Evolutionary conservation across 1,284 basidiomycete species (phyloP).

Genomic region (Jaminaea rosea): DNA sequence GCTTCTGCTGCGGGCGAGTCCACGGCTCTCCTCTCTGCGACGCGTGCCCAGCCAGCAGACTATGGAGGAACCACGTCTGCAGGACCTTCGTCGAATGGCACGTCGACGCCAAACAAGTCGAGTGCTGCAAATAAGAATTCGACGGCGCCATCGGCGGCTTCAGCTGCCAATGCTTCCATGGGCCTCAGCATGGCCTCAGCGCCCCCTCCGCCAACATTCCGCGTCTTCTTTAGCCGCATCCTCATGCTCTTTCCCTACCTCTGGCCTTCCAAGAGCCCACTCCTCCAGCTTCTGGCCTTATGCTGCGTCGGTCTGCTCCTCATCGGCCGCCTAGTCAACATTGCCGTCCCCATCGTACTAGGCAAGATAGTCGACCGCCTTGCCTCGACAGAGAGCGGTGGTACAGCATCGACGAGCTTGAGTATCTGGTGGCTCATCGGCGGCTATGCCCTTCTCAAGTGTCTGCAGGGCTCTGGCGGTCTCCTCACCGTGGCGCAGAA

Average conservation of each 20-base stretch:
- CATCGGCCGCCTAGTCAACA: slow-evolving; percentile 66
- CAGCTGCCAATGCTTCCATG: slow-evolving; percentile 35
- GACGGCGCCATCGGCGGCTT: slow-evolving; percentile 7
- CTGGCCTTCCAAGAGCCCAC: slow-evolving; percentile 63
- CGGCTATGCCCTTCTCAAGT: slow-evolving; percentile 47
- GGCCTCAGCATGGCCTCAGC: slow-evolving; percentile 26
- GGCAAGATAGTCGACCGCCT: slow-evolving; percentile 57
- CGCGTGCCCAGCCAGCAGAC: neutral
- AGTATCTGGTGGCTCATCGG: slow-evolving; percentile 32
- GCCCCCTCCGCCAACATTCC: slow-evolving; percentile 37
- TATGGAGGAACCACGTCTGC: slow-evolving; percentile 14
- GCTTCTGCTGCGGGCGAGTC: neutral
- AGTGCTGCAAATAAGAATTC: neutral
- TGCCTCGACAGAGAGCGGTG: no score
- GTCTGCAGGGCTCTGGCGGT: slow-evolving; percentile 49
- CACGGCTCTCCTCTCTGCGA: neutral
- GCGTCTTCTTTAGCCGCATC: slow-evolving; percentile 48
- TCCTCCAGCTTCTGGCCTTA: slow-evolving; percentile 63
- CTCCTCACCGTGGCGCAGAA: slow-evolving; percentile 26
- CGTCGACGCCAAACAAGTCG: slow-evolving; percentile 3
- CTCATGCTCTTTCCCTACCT: slow-evolving; percentile 65
- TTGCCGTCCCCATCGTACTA: slow-evolving; percentile 63
- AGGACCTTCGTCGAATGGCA: neutral
- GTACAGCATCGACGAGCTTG: neutral
- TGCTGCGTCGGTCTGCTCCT: slow-evolving; percentile 62